Conservation (phyloP, 192 early-diverging fungal species). For the Linnemannia exigua region DNA sequence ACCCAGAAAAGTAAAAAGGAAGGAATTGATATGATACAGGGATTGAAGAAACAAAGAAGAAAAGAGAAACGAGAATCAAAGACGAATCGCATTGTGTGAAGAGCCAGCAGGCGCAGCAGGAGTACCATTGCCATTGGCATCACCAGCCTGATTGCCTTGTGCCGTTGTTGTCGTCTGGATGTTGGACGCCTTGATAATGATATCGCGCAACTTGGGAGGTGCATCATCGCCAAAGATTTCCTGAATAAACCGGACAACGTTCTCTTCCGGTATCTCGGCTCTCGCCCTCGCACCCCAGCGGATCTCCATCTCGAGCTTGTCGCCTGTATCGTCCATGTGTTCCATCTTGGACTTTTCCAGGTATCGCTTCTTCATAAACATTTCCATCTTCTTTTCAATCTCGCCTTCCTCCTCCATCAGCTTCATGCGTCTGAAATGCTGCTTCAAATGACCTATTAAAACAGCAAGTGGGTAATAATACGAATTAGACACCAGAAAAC, state of each 20-base stretch:
- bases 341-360: conserved; percentile 58
- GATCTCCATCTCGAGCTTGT: conserved; percentile 61
- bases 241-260: conserved; percentile 68
- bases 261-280: conserved; percentile 67
- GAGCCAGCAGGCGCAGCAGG: not conserved
- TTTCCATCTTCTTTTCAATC: conserved; percentile 47
- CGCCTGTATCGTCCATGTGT: conserved; percentile 44
- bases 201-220: conserved; percentile 19
- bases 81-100: not conserved
- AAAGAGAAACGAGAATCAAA: not conserved
- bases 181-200: conserved; percentile 52
- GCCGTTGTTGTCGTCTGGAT: not conserved
- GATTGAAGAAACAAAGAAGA: not conserved
- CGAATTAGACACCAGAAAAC: not conserved
- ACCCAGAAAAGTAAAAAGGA: not conserved
- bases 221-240: conserved; percentile 55
- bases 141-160: not conserved
- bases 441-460: conserved; percentile 43
- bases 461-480: not conserved
- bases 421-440: conserved; percentile 46
- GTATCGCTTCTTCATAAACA: conserved; percentile 67
- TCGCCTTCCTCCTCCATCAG: conserved; percentile 49
- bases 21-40: not conserved
- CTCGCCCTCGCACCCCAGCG: conserved; percentile 74
- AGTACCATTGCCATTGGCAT: not conserved